A percentile compares a stretch with the other conserved stretches of the same genome.
Conservation (phyloP, 352 stramenopile species). For the Phytophthora lateralis region DNA sequence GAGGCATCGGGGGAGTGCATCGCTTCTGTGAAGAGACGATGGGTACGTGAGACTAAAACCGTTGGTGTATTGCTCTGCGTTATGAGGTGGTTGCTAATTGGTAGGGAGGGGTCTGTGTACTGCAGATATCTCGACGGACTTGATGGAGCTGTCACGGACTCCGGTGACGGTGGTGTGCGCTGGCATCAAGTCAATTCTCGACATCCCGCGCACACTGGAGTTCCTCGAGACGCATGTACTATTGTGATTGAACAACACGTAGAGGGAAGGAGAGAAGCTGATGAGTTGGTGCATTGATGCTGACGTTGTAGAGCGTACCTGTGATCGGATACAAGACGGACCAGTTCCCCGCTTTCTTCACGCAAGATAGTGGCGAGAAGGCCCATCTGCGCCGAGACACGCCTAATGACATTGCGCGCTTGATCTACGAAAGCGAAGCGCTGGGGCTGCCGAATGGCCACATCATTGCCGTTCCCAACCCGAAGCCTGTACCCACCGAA, state of each 20-base stretch:
- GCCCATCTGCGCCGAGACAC: conserved; percentile 88
- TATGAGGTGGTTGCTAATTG: conserved; percentile 3
- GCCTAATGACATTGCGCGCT: conserved; percentile 82
- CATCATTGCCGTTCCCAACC: conserved; percentile 90
- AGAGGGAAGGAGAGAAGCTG: neutral
- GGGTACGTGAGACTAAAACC: conserved; percentile 48
- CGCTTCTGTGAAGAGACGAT: conserved; percentile 93
- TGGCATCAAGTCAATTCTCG: conserved; percentile 99
- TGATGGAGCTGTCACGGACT: conserved; percentile 96
- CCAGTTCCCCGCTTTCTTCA: conserved; percentile 99
- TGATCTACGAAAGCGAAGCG: conserved; percentile 81
- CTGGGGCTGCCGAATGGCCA: conserved; percentile 88
- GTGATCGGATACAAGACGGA: conserved; percentile 92
- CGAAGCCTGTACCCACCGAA: conserved; percentile 78
- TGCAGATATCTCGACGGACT: conserved; percentile 95
- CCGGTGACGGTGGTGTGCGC: conserved; percentile 97
- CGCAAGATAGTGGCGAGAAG: conserved; percentile 88
- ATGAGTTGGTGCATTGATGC: conserved; percentile 2
- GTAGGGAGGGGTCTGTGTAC: no score
- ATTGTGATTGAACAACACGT: neutral
- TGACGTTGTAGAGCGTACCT: conserved; percentile 86
- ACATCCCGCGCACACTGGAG: conserved; percentile 97
- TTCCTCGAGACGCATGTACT: conserved; percentile 94
- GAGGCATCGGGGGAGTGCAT: conserved; percentile 97
- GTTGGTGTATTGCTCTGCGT: neutral